Evolutionary conservation across 768 basidiomycete genomes (phyloP).

Genomic region (Hygrophoropsis aurantiaca): DNA sequence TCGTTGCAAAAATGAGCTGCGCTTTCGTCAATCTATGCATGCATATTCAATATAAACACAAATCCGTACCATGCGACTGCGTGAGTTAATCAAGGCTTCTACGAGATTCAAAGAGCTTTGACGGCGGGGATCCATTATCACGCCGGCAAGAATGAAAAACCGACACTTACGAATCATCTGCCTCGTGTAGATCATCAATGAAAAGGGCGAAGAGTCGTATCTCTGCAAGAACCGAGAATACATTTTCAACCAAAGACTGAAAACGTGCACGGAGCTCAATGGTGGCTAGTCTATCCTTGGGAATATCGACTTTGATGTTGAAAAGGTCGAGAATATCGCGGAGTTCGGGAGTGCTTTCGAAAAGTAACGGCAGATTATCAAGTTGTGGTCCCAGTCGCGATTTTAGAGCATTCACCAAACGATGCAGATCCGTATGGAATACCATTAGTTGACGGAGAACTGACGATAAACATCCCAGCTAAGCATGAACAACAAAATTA

Average conservation of each 20-base stretch:
- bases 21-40: constrained; percentile 2
- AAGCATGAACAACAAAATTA: constrained; percentile 3
- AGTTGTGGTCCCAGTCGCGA: constrained; percentile 68
- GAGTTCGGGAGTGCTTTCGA: constrained; percentile 70
- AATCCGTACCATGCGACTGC: constrained; percentile 59
- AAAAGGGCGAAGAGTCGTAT: constrained; percentile 70
- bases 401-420: constrained; percentile 59
- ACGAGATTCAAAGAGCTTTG: constrained; percentile 64
- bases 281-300: constrained; percentile 55
- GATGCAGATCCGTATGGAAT: constrained; percentile 67
- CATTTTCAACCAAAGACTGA: constrained; percentile 67
- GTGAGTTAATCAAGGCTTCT: constrained; percentile 60
- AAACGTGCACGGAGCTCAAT: constrained; percentile 67
- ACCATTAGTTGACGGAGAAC: constrained; percentile 75
- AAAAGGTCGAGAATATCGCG: constrained; percentile 59
- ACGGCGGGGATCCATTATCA: neutral
- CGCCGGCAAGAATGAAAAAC: neutral
- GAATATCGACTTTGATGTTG: constrained; percentile 48
- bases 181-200: constrained; percentile 73
- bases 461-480: constrained; percentile 69
- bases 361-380: constrained; percentile 66
- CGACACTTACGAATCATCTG: constrained; percentile 59
- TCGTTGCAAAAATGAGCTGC: constrained; percentile 64
- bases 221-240: constrained; percentile 68
- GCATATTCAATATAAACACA: neutral